Base-by-base conservation (phyloP, 805 yeast genomes). In the Ogataea ramenticola region DNA sequence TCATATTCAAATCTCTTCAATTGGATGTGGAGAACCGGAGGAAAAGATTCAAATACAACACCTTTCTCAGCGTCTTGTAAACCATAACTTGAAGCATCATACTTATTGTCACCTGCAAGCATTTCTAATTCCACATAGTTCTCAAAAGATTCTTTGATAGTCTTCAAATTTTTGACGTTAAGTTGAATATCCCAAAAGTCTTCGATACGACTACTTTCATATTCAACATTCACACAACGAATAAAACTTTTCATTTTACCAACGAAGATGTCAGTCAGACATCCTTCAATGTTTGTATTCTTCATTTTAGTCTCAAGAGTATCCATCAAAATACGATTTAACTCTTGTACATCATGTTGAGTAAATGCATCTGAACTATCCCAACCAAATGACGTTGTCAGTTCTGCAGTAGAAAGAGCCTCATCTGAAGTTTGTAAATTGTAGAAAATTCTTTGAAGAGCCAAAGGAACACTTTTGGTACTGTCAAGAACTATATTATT, bases 141-240 rank as follows among this genome's bases (percentile, higher is more conserved):
- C 41, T 79, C 75, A 63, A 93, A 93, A 0, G 96, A 82, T 43
- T 80, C 82, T 44, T 77, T 68, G 40, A 93, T 72, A 54, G 81
- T 79, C 43, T 70, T 72, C 70, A 89, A 73, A 31, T 89, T 84
- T 58, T 87, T 88, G 21, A 93, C 99, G 56, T 93, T 93, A 48
- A 93, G 70, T 64, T 93, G 99, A 48, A 93, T 86, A 68, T 93
- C 99, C 99, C 99, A 93, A 58, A 86, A 93, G 58, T 93, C 98
- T 62, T 93, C 99, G 3, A 74, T 77, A 48, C 97, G 75, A 3
- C 96, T 79, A 34, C 95, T 84, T 66, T 93, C 98, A 61, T 87
- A 93, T 42, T 90, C 88, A 14, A 93, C 97, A 60, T 91, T 79
- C 37, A 91, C 77, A 66, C 99, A 93, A 61, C 88, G 85, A 56